A percentile compares a stretch with the other conserved stretches of the same genome.
phyloP scores from a whole-genome alignment of 2,329 filamentous ascomycete genomes.

The Erysiphe neolycopersici region DNA sequence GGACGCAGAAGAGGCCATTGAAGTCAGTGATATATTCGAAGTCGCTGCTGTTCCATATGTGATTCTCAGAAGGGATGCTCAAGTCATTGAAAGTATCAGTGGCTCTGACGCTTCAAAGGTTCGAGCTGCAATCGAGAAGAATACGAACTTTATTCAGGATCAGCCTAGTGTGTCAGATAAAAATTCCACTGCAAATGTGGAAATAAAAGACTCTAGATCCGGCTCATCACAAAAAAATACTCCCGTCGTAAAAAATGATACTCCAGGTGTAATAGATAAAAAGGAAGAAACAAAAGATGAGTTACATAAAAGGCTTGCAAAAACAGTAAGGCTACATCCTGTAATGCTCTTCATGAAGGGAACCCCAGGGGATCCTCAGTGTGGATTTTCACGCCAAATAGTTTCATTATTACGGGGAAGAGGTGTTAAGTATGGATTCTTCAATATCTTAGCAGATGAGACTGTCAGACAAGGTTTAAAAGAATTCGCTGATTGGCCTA shows the following conservation, averaged over 20 bases:
- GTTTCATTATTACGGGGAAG: constrained; percentile 70
- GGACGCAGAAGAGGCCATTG: constrained; percentile 82
- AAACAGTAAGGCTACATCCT: constrained; percentile 79
- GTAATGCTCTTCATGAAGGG: constrained; percentile 99
- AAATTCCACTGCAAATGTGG: constrained; percentile 1
- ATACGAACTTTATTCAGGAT: constrained; percentile 20
- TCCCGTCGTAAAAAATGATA: constrained; percentile 7
- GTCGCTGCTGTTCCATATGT: constrained; percentile 87
- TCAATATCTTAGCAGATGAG: constrained; percentile 94
- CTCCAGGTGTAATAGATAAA: constrained; percentile 15
- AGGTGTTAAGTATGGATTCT: constrained; percentile 90
- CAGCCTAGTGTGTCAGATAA: not conserved
- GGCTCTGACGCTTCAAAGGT: constrained; percentile 77
- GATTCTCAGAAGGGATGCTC: constrained; percentile 49
- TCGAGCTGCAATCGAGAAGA: constrained; percentile 58
- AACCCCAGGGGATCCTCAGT: constrained; percentile 66
- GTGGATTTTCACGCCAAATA: constrained; percentile 74
- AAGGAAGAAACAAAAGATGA: constrained; percentile 50
- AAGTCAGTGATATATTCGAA: constrained; percentile 77
- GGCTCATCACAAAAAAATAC: constrained; percentile 15
- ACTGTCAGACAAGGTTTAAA: constrained; percentile 92
- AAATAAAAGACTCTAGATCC: constrained; percentile 15
- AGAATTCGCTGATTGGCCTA: constrained; percentile 96
- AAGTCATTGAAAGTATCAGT: constrained; percentile 61
- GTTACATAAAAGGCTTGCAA: constrained; percentile 49